Evolutionary conservation across 169 alveolate genomes (phyloP).

Genomic region (Plasmodium reichenowi): DNA sequence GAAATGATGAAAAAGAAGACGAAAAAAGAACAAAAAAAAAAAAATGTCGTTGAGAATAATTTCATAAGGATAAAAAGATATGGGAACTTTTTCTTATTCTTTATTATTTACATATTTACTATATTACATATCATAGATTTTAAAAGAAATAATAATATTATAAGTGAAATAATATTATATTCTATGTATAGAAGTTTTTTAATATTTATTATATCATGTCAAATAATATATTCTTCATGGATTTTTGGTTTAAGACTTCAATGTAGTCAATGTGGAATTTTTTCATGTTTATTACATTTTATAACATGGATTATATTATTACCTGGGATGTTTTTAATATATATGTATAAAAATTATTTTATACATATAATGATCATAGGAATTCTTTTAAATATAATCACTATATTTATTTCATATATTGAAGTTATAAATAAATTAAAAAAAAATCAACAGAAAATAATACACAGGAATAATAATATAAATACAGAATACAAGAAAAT

Average conservation of each 20-base stretch:
- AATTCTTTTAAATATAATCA: constrained; percentile 8
- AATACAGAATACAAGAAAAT: background rate
- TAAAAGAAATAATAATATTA: constrained; percentile 53
- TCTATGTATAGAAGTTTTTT: constrained; percentile 55
- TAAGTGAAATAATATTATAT: constrained; percentile 62
- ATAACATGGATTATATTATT: constrained; percentile 47
- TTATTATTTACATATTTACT: constrained; percentile 31
- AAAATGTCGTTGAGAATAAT: background rate
- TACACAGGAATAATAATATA: background rate
- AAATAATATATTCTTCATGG: constrained; percentile 66
- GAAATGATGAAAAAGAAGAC: background rate
- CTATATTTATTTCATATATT: constrained; percentile 24
- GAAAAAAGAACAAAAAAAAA: background rate
- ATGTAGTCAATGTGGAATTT: constrained; percentile 50
- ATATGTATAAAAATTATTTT: constrained; percentile 13
- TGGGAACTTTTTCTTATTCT: constrained; percentile 39
- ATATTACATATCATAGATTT: constrained; percentile 52
- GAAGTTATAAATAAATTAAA: constrained; percentile 32
- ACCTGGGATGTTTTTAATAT: constrained; percentile 15
- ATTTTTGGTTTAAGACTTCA: constrained; percentile 51
- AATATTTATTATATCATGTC: constrained; percentile 32
- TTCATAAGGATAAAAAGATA: constrained; percentile 19
- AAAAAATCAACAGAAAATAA: background rate
- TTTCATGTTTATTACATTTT: constrained; percentile 29
- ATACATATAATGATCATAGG: constrained; percentile 13